Evolutionary conservation across 2,329 filamentous ascomycete species (phyloP).

Genomic region (Pezicula rhizophila): DNA sequence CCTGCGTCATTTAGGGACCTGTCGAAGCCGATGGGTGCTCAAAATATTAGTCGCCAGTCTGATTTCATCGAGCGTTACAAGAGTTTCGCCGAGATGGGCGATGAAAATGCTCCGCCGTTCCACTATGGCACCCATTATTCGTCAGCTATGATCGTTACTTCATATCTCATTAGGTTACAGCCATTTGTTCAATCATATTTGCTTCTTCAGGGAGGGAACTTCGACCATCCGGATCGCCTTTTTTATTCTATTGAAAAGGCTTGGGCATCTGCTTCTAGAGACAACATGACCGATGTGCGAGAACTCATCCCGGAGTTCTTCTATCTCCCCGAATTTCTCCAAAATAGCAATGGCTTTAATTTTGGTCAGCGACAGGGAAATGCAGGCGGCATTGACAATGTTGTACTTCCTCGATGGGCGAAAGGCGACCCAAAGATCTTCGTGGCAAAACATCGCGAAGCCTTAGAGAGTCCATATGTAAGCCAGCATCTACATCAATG

Average conservation of each 20-base stretch:
- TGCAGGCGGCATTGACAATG: constrained; percentile 74
- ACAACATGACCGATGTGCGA: constrained; percentile 89
- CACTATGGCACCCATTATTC: constrained; percentile 99
- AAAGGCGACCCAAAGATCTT: constrained; percentile 95
- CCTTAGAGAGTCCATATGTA: constrained; percentile 87
- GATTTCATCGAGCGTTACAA: constrained; percentile 82
- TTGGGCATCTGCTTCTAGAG: constrained; percentile 83
- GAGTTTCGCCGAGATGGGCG: constrained; percentile 85
- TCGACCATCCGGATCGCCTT: constrained; percentile 90
- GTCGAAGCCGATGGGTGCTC: constrained; percentile 93
- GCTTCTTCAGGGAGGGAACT: constrained; percentile 87
- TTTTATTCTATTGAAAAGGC: constrained; percentile 91
- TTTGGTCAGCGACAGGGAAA: constrained; percentile 83
- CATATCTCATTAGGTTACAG: constrained; percentile 88
- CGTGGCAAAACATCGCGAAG: constrained; percentile 91
- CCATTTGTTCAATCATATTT: constrained; percentile 96
- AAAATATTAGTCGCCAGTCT: constrained; percentile 67
- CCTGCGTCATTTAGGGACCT: constrained; percentile 84
- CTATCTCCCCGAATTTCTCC: constrained; percentile 88
- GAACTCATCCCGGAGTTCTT: constrained; percentile 97
- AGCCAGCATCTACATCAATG: constrained; percentile 85
- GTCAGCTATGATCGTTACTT: constrained; percentile 97
- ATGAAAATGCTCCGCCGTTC: constrained; percentile 69
- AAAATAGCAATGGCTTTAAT: constrained; percentile 91
- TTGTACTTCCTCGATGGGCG: constrained; percentile 90